A percentile compares a stretch with the other conserved stretches of the same genome.
phyloP scores from a whole-genome alignment of 2,329 filamentous ascomycete genomes.

The Zymoseptoria brevis region DNA sequence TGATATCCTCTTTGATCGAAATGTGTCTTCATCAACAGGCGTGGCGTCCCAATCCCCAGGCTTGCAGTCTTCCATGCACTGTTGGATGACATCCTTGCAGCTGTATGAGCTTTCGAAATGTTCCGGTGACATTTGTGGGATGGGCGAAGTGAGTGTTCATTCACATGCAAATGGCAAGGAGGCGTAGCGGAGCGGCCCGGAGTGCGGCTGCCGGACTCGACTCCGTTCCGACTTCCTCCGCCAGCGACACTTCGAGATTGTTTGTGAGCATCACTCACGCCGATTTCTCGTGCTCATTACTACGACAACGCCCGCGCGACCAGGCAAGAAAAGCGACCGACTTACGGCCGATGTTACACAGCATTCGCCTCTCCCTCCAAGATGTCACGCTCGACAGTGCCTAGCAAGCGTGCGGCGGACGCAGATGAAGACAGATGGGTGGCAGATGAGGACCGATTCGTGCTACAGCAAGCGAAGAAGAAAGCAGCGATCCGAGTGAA shows the following conservation, averaged over 20 bases:
- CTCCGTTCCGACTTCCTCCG: not conserved
- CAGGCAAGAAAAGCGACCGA: not conserved
- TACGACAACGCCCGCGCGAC: not conserved
- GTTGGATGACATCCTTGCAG: conserved; percentile 1
- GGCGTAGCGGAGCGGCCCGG: not conserved
- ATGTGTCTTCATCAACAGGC: conserved; percentile 54
- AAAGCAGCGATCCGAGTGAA: conserved; percentile 93
- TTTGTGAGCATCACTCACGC: conserved; percentile 2
- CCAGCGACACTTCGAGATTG: not conserved
- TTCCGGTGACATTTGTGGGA: not conserved
- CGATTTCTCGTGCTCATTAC: not conserved
- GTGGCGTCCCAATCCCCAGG: conserved; percentile 37
- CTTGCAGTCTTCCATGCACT: conserved; percentile 17
- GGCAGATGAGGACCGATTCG: conserved; percentile 90
- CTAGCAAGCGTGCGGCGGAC: conserved; percentile 36
- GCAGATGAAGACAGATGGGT: conserved; percentile 59
- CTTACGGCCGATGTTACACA: conserved; percentile 9
- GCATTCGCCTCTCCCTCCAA: not conserved
- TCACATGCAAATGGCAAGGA: not conserved
- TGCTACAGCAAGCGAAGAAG: conserved; percentile 93
- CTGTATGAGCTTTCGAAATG: not conserved
- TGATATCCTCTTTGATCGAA: conserved; percentile 53
- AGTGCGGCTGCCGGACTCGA: not conserved
- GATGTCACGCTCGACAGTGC: conserved; percentile 30
- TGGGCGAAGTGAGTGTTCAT: not conserved